Percentiles rank a stretch among this genome's conserved stretches.
These are phyloP conservation scores for Aureobasidium namibiae DNA, from an alignment of 2,329 filamentous ascomycete genomes.

Conservation along the genomic window DNA sequence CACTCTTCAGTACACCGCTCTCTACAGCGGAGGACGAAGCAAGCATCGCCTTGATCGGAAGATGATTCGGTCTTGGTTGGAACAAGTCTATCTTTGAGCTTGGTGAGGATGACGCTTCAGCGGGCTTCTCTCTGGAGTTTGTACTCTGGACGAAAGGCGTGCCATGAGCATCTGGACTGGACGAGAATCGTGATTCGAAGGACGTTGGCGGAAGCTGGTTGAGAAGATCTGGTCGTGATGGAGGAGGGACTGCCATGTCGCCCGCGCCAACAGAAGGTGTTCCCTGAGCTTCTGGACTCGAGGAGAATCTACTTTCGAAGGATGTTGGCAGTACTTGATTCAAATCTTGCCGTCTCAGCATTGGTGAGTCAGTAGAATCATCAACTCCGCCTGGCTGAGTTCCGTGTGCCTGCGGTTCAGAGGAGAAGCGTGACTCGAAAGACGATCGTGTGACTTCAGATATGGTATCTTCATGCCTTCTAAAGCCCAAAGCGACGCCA, in stretches of 20 bases:
- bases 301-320: not conserved
- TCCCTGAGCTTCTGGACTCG: conserved; percentile 2
- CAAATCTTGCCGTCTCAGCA: not conserved
- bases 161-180: not conserved
- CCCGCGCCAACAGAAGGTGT: not conserved
- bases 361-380: not conserved
- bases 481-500: no score
- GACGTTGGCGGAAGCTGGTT: not conserved
- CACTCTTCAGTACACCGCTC: not conserved
- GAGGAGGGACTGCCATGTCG: not conserved
- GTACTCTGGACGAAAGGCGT: not conserved
- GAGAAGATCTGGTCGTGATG: not conserved
- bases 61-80: not conserved
- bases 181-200: conserved; percentile 2
- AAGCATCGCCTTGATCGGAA: not conserved
- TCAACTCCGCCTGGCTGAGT: not conserved
- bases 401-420: not conserved
- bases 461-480: not conserved
- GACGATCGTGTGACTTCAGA: not conserved
- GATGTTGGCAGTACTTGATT: not conserved
- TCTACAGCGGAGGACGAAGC: not conserved
- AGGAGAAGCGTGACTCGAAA: not conserved
- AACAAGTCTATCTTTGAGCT: not conserved
- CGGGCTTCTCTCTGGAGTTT: not conserved
- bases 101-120: not conserved